Conservation (phyloP, 2,329 filamentous ascomycete genomes). For the Talaromyces sp. region DNA sequence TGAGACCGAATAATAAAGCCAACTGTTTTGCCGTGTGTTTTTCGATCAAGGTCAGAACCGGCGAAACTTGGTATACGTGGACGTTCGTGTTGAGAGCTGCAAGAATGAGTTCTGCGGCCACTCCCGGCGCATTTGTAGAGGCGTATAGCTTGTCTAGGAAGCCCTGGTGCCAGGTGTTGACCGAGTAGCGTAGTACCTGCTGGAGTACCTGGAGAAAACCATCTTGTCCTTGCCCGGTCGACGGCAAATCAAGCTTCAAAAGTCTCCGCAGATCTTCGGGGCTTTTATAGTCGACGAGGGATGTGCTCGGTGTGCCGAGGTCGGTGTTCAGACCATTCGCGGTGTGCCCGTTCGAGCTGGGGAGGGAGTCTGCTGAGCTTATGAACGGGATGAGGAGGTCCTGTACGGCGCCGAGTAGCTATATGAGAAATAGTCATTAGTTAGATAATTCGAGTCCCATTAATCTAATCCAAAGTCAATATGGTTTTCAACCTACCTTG, state of each 20-base stretch:
- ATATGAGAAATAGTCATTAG: background rate
- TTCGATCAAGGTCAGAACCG: slow-evolving; percentile 81
- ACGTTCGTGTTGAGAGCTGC: slow-evolving; percentile 88
- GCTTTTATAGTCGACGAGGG: slow-evolving; percentile 61
- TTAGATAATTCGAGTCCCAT: background rate
- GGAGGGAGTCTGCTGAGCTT: slow-evolving; percentile 35
- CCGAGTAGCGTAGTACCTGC: slow-evolving; percentile 74
- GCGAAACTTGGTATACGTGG: slow-evolving; percentile 92
- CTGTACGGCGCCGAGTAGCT: slow-evolving; percentile 42
- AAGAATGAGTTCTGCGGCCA: slow-evolving; percentile 80
- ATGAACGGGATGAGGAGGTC: slow-evolving; percentile 47
- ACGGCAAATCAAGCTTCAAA: slow-evolving; percentile 52
- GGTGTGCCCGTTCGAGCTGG: slow-evolving; percentile 21
- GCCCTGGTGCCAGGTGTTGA: slow-evolving; percentile 98
- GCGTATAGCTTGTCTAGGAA: slow-evolving; percentile 95
- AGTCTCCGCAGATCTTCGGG: slow-evolving; percentile 60
- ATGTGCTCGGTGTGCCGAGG: slow-evolving; percentile 56
- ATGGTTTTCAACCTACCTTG: slow-evolving; percentile 34
- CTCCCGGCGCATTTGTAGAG: slow-evolving; percentile 81
- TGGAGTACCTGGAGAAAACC: slow-evolving; percentile 70
- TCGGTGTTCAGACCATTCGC: slow-evolving; percentile 52
- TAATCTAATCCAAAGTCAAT: background rate
- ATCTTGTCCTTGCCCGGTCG: slow-evolving; percentile 61
- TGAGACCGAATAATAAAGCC: slow-evolving; percentile 73
- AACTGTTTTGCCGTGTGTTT: slow-evolving; percentile 73